Base-by-base conservation (phyloP, 2,329 filamentous ascomycete genomes). In the Lecanicillium sp. region DNA sequence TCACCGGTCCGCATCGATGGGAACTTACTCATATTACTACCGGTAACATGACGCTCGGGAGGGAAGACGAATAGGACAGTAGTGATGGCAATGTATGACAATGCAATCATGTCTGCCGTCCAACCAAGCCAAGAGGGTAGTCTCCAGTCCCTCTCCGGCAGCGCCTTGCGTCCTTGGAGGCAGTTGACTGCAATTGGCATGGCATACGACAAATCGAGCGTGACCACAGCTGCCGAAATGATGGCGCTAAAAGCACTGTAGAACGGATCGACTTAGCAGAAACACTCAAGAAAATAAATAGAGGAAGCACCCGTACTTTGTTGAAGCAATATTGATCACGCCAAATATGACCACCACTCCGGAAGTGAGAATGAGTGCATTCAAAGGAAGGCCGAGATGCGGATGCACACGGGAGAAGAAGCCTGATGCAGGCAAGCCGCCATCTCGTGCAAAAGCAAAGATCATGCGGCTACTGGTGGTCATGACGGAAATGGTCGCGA, bases 1-100 rank as follows among this genome's bases (percentile, higher is more conserved):
- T 11, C 5, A 33, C 26, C 14, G 5, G n/a, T 29, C 10, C 14
- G 5, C 12, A 26, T 12, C 7, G 23, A 10, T 10, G 10, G 4
- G 10, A 3, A 43, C 56, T 2, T 42, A 59, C 57, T 89, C 84
- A 88, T 88, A 60, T 77, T 86, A 54, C 70, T 79, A 2, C 76
- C 75, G 0, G 78, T 78, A 0, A 84, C 81, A 1, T 83, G 83
- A 4, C 82, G 59, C 7, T 73, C 74, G 0, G 86, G 85, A 3
- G 86, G 86, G 64, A 89, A 87, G 17, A 88, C 73, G 65, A 89
- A 89, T 1, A 89, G 71, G 0, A 88, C 78, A 0, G 82, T 87
- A 0, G 83, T 87, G 5, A 88, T 65, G 8, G 78, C 63, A 2
- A 83, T 79, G 58, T 85, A 88, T 0, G 68, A 70, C 17, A 88